A percentile compares a stretch with the other conserved stretches of the same genome.
These are phyloP conservation scores for Starmera caribaea DNA, from an alignment of 805 yeast species.

Conservation along the genomic window DNA sequence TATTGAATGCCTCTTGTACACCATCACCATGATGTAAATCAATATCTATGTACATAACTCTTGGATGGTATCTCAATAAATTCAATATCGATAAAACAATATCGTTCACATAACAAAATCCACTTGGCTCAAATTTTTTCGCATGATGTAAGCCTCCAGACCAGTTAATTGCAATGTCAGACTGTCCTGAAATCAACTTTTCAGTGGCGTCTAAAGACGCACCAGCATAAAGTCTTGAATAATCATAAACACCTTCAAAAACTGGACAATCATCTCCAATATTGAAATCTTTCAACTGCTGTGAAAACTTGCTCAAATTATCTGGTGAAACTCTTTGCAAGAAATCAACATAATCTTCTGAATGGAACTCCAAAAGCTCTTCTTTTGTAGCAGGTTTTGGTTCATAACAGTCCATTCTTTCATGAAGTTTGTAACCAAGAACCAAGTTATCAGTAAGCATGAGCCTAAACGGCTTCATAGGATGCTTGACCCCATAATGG, in stretches of 20 bases:
- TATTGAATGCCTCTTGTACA: conserved; percentile 93
- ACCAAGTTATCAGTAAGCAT: conserved; percentile 92
- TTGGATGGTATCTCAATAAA: conserved; percentile 77
- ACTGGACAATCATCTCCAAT: conserved; percentile 94
- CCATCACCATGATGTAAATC: conserved; percentile 98
- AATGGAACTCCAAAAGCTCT: conserved; percentile 75
- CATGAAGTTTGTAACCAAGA: conserved; percentile 73
- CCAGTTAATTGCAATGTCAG: conserved; percentile 94
- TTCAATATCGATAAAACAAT: conserved; percentile 84
- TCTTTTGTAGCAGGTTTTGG: conserved; percentile 77
- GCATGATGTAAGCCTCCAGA: conserved; percentile 97
- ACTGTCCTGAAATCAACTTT: conserved; percentile 72
- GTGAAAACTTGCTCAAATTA: conserved; percentile 45
- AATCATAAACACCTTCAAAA: conserved; percentile 90
- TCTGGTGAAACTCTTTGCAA: conserved; percentile 72
- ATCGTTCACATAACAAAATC: conserved; percentile 92
- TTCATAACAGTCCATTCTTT: conserved; percentile 80
- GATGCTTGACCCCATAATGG: conserved; percentile 90
- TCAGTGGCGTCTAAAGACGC: conserved; percentile 92
- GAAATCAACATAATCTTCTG: conserved; percentile 78
- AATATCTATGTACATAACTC: conserved; percentile 88
- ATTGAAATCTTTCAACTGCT: conserved; percentile 60
- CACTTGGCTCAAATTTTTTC: conserved; percentile 87
- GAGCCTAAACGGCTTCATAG: conserved; percentile 96
- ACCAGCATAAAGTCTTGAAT: conserved; percentile 82